These are phyloP conservation scores for Trametes versicolor DNA, from an alignment of 1,284 basidiomycete genomes.

Conservation along the genomic window DNA sequence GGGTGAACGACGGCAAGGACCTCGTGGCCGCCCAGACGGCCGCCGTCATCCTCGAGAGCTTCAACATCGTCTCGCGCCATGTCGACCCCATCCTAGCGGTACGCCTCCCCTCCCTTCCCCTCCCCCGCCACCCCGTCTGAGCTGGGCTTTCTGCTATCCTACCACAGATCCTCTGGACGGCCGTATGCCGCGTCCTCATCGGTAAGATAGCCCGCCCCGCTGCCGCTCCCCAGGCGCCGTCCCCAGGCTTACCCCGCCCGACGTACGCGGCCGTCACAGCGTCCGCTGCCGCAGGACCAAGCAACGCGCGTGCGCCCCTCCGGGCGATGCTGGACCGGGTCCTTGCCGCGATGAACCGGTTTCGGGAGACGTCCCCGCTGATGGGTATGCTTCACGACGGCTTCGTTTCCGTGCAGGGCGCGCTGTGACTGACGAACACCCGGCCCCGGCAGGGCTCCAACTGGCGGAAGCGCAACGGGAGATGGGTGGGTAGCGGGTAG, in stretches of 20 bases:
- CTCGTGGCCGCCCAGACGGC: constrained; percentile 36
- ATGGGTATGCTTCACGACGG: constrained; percentile 40
- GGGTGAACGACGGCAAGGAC: constrained; percentile 36
- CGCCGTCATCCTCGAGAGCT: constrained; percentile 29
- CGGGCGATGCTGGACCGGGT: constrained; percentile 33
- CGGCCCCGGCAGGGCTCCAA: constrained; percentile 27
- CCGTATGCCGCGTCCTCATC: constrained; percentile 40
- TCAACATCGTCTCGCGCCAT: constrained; percentile 27
- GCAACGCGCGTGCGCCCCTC: constrained; percentile 8
- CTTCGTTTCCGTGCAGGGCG: constrained; percentile 32
- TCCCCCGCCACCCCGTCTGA: background rate
- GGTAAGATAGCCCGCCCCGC: constrained; percentile 37
- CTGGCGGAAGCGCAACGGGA: constrained; percentile 24
- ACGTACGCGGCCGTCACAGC: constrained; percentile 16
- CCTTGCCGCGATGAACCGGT: constrained; percentile 37
- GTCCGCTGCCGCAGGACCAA: constrained; percentile 17
- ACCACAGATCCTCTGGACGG: constrained; percentile 42
- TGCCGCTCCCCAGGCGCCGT: constrained; percentile 20
- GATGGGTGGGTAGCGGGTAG: constrained; percentile 11
- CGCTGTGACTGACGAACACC: constrained; percentile 32
- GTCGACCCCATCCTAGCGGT: constrained; percentile 44
- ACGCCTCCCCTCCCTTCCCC: constrained; percentile 12
- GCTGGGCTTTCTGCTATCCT: background rate
- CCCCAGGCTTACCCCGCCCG: constrained; percentile 24
- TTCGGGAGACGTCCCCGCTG: constrained; percentile 35